Evolutionary conservation across 345 rosid genomes (phyloP).

Genomic region (Pistacia atlantica): DNA sequence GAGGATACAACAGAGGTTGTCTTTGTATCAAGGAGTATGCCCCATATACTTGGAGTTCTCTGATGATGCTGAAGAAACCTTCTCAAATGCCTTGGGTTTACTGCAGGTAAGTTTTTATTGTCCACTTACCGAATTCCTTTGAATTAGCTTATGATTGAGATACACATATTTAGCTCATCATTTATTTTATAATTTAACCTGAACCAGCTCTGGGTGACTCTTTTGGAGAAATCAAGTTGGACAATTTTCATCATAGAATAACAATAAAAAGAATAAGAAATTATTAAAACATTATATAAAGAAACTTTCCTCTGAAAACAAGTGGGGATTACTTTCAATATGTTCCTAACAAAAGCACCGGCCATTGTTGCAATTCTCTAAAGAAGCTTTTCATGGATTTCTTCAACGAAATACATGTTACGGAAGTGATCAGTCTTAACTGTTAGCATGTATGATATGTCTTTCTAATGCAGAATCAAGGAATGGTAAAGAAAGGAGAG

Average conservation of each 20-base stretch:
- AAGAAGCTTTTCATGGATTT: neutral
- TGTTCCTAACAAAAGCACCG: neutral
- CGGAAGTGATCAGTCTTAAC: neutral
- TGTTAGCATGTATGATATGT: neutral
- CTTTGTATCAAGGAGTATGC: conserved; percentile 94
- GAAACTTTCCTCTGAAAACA: neutral
- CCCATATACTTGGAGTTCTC: conserved; percentile 88
- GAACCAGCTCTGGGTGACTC: neutral
- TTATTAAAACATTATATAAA: neutral
- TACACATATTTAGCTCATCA: neutral
- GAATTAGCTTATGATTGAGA: neutral
- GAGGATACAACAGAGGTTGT: conserved; percentile 83
- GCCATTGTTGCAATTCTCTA: neutral
- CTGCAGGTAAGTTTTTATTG: conserved; percentile 53
- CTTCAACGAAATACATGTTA: neutral
- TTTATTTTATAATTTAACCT: neutral
- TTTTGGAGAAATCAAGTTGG: neutral
- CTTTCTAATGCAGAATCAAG: conserved; percentile 65
- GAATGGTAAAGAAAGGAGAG: conserved; percentile 95
- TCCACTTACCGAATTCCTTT: neutral
- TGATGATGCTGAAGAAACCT: conserved; percentile 95
- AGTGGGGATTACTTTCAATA: neutral
- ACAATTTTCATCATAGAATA: neutral
- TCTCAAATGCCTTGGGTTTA: conserved; percentile 67
- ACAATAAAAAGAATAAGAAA: neutral